A percentile compares a stretch with the other conserved stretches of the same genome.
phyloP scores from a whole-genome alignment of 192 early-diverging fungal species.

The Jimgerdemannia lactiflua region DNA sequence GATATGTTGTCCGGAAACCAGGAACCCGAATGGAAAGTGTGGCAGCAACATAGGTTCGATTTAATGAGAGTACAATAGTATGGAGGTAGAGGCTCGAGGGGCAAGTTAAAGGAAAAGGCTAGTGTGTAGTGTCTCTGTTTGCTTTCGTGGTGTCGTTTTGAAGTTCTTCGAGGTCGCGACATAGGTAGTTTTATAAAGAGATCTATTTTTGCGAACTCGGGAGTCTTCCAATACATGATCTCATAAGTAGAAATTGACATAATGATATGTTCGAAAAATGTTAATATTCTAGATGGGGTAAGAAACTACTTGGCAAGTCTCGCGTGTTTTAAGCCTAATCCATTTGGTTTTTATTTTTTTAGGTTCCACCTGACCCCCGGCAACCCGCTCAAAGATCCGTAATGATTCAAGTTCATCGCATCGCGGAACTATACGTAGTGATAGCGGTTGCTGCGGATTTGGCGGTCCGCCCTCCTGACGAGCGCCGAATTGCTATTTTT shows the following conservation, averaged over 20 bases:
- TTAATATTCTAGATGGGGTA: background rate
- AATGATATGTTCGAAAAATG: background rate
- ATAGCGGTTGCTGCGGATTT: too few relatives aligned
- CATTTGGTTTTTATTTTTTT: too few relatives aligned
- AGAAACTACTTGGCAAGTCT: too few relatives aligned
- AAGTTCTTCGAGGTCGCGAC: background rate
- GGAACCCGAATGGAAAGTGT: background rate
- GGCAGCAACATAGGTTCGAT: background rate
- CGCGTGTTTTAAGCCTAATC: too few relatives aligned
- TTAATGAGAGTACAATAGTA: background rate
- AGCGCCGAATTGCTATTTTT: too few relatives aligned
- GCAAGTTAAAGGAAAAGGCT: background rate
- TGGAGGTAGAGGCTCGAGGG: background rate
- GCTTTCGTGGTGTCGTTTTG: background rate
- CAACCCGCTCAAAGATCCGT: too few relatives aligned
- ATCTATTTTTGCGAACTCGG: background rate
- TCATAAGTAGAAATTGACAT: background rate
- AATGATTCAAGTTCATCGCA: too few relatives aligned
- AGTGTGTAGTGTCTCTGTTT: background rate
- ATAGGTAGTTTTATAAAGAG: background rate
- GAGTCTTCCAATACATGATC: background rate
- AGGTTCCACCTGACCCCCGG: too few relatives aligned
- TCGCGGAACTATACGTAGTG: too few relatives aligned
- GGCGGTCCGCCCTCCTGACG: too few relatives aligned
- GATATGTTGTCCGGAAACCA: background rate